Evolutionary conservation across 208 protist species (phyloP), one percentile per base, ranked within the genome.

Genomic region (Endotrypanum monterogeii): DNA sequence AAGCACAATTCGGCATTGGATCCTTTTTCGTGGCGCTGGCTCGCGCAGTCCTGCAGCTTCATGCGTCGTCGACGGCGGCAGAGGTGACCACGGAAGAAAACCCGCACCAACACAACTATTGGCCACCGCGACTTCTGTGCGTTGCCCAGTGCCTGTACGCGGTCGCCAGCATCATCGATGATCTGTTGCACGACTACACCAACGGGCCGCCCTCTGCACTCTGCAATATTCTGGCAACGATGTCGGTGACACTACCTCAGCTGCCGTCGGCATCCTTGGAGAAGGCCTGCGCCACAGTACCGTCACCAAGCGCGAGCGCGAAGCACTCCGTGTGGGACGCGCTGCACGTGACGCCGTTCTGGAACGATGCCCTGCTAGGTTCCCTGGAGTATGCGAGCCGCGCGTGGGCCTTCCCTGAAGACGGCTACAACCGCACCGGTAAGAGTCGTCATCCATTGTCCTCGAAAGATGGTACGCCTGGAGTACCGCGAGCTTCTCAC

Each of bases 181-280:
- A 83, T 62, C 8, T 89, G 18, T 58, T 91, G 75, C 87, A 91
- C 72, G 82, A 91, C 71, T 91, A 89, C 74, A 41, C 50, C 20
- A 67, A 73, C 28, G 74, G 74, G 3, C 79, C 71, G 5, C 84
- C 84, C 16, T 68, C 68, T 5, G 65, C 56, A 6, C 57, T 91
- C 41, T 87, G 84, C 32, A 77, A 80, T 25, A 50, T 79, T 3
- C 82, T 91, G 28, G 78, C 73, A 14, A 55, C 60, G 35, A 63
- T 88, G 20, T 46, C 78, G 67, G 30, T 48, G 9, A 25, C 44
- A 11, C 52, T 61, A 25, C 35, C 54, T 74, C 73, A 41, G 35
- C 28, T 32, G 3, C 16, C 44, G 44, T 41, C 37, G 71, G 61
- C 16, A 32, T 23, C 16, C 20, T 18, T 28, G 37, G 11, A 61